Base-by-base conservation (phyloP, 352 stramenopile genomes). In the Peronosclerospora sorghi region DNA sequence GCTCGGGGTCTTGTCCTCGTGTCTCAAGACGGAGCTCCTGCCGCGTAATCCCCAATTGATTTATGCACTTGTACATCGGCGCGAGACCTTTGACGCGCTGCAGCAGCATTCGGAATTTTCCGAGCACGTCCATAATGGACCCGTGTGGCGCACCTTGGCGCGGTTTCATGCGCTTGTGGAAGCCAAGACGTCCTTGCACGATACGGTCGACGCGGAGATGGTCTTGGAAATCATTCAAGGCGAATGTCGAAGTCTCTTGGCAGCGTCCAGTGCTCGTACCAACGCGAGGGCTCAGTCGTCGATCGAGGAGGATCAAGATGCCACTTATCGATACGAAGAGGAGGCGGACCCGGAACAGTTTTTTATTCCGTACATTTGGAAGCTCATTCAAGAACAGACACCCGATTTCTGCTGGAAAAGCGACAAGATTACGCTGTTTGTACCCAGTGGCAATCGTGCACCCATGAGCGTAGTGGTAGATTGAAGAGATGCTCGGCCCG, bases 11-110 rank as follows among this genome's bases (percentile, higher is more conserved):
- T 57, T 85, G 35, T 78, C 68, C 20, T 75, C 73, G 4, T 83
- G 70, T 42, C 48, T 87, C 21, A 84, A 86, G 59, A 23, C 66
- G 1, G 67, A 69, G 27, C 41, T 86, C 34, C 38, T 90, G 45
- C 74, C 73, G 8, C 61, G 71, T 13, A 90, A 90, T 40, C 74
- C 78, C 10, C 78, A 90, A 62, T 71, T 90, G 68, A 88, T 91
- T 78, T 91, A 87, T 80, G 80, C 75, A 21, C 50, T 91, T 8
- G 39, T 91, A 21, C 81, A 91, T 43, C 70, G 68, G 15, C 65
- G 69, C 4, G 63, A 77, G 14, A 77, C 73, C 15, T 84, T 91
- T 35, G 26, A 49, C 8, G 48, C 39, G 10, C 47, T 91, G 48
- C 60, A 83, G 27, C 46, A 58, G 18, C 72, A 86, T 35, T 65